Evolutionary conservation across 805 yeast genomes (phyloP).

Genomic region (Saccharomycopsis sp.): DNA sequence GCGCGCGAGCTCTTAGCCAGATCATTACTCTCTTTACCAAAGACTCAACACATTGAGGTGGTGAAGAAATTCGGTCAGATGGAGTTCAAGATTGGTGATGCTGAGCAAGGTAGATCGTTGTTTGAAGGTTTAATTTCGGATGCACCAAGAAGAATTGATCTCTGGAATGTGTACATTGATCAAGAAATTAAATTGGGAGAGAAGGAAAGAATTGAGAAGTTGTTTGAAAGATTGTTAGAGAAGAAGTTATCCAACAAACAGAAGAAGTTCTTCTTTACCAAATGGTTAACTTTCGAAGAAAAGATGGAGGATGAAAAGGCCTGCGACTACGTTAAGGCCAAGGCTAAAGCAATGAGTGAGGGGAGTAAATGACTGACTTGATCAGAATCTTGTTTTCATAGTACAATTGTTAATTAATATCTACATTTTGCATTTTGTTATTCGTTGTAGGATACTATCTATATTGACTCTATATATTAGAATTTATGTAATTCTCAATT

Average conservation of each 20-base stretch:
- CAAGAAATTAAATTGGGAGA: slow-evolving; percentile 76
- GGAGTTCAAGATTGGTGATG: slow-evolving; percentile 80
- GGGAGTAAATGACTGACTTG: no score
- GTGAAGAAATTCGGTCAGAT: slow-evolving; percentile 85
- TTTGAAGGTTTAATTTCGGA: slow-evolving; percentile 89
- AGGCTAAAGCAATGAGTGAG: slow-evolving; percentile 42
- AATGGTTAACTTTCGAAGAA: slow-evolving; percentile 83
- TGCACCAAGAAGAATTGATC: slow-evolving; percentile 84
- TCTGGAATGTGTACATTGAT: slow-evolving; percentile 94
- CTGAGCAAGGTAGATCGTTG: slow-evolving; percentile 90
- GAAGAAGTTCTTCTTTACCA: slow-evolving; percentile 89
- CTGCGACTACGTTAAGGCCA: slow-evolving; percentile 80
- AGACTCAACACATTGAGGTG: slow-evolving; percentile 67
- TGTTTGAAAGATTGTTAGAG: slow-evolving; percentile 73
- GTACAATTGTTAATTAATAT: no score
- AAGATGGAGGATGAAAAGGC: slow-evolving; percentile 59
- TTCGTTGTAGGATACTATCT: no score
- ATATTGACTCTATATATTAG: no score
- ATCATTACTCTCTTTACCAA: slow-evolving; percentile 66
- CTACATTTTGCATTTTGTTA: no score
- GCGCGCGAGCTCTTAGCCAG: slow-evolving; percentile 71
- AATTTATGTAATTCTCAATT: no score
- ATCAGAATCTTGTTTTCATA: no score
- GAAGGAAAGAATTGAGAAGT: slow-evolving; percentile 60
- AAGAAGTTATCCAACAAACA: slow-evolving; percentile 73